These are phyloP conservation scores for Pestalotiopsis sp. DNA, from an alignment of 2,329 filamentous ascomycete genomes.

Conservation along the genomic window DNA sequence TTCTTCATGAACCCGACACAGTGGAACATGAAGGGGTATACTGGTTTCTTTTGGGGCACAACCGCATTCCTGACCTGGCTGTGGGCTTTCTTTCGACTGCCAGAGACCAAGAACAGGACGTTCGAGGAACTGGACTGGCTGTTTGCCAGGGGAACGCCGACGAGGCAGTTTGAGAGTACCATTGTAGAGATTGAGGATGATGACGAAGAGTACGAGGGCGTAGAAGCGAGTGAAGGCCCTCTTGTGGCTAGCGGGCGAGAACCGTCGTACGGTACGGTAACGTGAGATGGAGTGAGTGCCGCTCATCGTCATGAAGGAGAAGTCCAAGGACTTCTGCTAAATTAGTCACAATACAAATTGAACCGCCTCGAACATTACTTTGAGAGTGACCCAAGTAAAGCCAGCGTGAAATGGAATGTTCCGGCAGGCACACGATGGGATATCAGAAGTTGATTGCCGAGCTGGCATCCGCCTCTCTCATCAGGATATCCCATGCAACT, in stretches of 20 bases:
- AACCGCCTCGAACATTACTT: too few species aligned
- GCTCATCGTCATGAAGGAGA: too few species aligned
- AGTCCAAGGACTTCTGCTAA: too few species aligned
- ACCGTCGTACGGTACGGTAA: neutral
- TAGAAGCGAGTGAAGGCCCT: slow-evolving; percentile 14
- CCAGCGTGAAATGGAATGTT: neutral
- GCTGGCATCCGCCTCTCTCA: neutral
- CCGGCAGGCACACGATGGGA: neutral
- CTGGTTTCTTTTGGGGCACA: slow-evolving; percentile 45
- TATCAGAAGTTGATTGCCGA: neutral
- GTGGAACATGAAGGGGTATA: slow-evolving; percentile 43
- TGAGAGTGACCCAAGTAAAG: too few species aligned
- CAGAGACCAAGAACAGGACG: slow-evolving; percentile 53
- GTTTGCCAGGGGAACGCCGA: slow-evolving; percentile 45
- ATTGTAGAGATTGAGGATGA: slow-evolving; percentile 29
- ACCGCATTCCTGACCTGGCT: slow-evolving; percentile 45
- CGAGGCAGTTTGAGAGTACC: slow-evolving; percentile 39
- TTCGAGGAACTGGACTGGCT: slow-evolving; percentile 57
- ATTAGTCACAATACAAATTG: too few species aligned
- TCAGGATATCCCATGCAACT: neutral
- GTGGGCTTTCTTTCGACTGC: slow-evolving; percentile 55
- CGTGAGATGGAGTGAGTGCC: too few species aligned
- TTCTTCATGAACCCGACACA: slow-evolving; percentile 33
- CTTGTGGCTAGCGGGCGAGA: neutral
- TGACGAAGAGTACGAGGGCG: slow-evolving; percentile 13